Evolutionary conservation across 345 rosid genomes (phyloP).

Genomic region (Syzygium grande): DNA sequence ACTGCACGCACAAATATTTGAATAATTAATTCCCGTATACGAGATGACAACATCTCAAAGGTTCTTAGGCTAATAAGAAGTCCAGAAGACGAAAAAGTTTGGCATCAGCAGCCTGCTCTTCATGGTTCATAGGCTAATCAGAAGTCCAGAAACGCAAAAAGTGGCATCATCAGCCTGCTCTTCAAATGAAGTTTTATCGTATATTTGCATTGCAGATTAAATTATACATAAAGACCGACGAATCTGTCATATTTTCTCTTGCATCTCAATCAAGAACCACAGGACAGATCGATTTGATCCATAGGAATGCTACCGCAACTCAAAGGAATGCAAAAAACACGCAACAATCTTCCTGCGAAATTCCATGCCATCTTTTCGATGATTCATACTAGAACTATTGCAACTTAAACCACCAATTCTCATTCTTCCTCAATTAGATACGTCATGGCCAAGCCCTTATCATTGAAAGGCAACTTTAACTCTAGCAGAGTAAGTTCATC

Average conservation of each 20-base stretch:
- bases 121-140: not conserved
- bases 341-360: not conserved
- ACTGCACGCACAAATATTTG: conserved; percentile 31
- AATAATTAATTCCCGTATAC: not conserved
- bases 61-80: not conserved
- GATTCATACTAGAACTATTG: not conserved
- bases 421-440: not conserved
- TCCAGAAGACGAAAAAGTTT: not conserved
- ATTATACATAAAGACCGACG: not conserved
- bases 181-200: not conserved
- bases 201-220: not conserved
- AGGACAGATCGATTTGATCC: not conserved
- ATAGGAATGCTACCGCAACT: not conserved
- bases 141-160: not conserved
- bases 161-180: not conserved
- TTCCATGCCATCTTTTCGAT: not conserved
- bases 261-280: not conserved
- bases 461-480: not conserved
- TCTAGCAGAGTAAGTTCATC: not conserved
- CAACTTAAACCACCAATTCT: not conserved
- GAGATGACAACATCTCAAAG: not conserved
- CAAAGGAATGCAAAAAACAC: not conserved
- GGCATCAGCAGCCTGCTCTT: not conserved
- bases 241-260: not conserved
- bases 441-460: not conserved